phyloP scores from a whole-genome alignment of 768 basidiomycete species.

The Suillus paluster region DNA sequence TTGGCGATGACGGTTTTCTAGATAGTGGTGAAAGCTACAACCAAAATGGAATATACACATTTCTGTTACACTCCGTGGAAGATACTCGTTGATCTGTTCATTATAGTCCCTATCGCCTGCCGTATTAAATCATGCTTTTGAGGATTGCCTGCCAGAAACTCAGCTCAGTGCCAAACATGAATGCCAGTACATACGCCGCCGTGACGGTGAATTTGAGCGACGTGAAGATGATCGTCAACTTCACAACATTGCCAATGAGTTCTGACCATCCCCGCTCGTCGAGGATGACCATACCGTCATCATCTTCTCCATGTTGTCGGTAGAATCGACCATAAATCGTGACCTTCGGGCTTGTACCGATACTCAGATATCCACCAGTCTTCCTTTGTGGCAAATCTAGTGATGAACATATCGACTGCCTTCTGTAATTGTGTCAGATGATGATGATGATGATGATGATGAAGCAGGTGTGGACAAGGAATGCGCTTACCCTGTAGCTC shows the following conservation, averaged over 20 bases:
- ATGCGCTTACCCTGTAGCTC: constrained; percentile 35
- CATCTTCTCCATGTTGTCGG: constrained; percentile 36
- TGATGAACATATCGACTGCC: constrained; percentile 35
- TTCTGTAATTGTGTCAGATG: constrained; percentile 21
- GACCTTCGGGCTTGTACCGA: constrained; percentile 37
- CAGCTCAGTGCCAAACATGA: not conserved
- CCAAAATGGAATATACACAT: not conserved
- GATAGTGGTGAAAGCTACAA: constrained; percentile 76
- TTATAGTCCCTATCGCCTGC: not conserved
- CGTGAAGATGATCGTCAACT: constrained; percentile 35
- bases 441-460: no score
- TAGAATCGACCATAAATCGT: constrained; percentile 39
- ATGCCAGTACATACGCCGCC: constrained; percentile 27
- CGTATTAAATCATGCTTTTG: not conserved
- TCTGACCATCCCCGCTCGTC: constrained; percentile 39
- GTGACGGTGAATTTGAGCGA: constrained; percentile 39
- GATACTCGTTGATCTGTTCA: not conserved
- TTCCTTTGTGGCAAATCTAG: constrained; percentile 39
- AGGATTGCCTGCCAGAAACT: constrained; percentile 5
- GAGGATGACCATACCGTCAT: constrained; percentile 35
- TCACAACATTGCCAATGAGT: constrained; percentile 37
- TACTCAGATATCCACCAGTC: constrained; percentile 41
- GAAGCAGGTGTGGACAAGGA: not conserved
- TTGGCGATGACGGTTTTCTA: constrained; percentile 71
- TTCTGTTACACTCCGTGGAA: not conserved